Evolutionary conservation across 495 filamentous ascomycete species (phyloP).

Genomic region (Lasiosphaeria hispida): DNA sequence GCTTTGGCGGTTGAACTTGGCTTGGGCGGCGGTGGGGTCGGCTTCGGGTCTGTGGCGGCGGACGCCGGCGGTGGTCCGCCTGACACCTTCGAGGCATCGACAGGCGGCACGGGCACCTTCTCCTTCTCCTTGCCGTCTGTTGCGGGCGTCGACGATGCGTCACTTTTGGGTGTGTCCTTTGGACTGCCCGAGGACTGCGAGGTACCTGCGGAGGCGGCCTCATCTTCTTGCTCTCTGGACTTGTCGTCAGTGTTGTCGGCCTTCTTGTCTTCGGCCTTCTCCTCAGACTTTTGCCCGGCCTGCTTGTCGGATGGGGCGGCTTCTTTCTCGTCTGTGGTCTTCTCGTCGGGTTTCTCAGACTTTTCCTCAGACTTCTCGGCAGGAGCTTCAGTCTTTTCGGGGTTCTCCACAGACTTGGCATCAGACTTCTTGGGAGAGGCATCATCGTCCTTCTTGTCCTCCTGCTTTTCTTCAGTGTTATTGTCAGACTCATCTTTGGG

Average conservation of each 20-base stretch:
- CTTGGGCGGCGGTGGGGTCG: not conserved
- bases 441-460: not conserved
- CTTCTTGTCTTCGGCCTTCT: not conserved
- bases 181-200: conserved; percentile 26
- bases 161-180: conserved; percentile 32
- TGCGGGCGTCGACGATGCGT: conserved; percentile 19
- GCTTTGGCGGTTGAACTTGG: conserved; percentile 1
- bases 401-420: not conserved
- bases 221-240: not conserved
- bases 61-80: conserved; percentile 25
- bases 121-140: conserved; percentile 26
- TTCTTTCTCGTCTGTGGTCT: conserved; percentile 3
- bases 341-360: conserved; percentile 4
- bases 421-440: not conserved
- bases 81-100: conserved; percentile 21
- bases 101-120: conserved; percentile 33
- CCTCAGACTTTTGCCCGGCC: not conserved
- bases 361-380: conserved; percentile 8
- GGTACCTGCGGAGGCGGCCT: conserved; percentile 14
- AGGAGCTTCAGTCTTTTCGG: too few relatives aligned
- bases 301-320: not conserved
- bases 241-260: not conserved
- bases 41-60: conserved; percentile 6
- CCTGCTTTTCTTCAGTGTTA: conserved; percentile 12
- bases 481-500: conserved; percentile 16